These are phyloP conservation scores for Botrytis porri DNA, from an alignment of 2,329 filamentous ascomycete species.

Conservation along the genomic window DNA sequence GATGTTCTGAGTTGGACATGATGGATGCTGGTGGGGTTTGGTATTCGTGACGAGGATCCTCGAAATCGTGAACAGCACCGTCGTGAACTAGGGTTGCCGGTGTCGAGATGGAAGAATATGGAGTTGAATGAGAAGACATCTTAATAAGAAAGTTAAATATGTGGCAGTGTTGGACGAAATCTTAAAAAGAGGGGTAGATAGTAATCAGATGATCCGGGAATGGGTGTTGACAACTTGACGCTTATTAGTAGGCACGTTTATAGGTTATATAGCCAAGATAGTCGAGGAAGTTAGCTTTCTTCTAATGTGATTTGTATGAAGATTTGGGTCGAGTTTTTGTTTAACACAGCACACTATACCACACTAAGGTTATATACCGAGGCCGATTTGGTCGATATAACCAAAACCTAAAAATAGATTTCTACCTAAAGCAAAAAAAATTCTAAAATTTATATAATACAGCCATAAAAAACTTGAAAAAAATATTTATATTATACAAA, in stretches of 20 bases:
- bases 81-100: slow-evolving; percentile 15
- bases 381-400: too few species aligned
- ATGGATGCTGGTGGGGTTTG: slow-evolving; percentile 21
- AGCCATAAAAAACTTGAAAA: too few species aligned
- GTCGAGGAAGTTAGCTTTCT: too few species aligned
- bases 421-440: too few species aligned
- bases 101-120: slow-evolving; percentile 12
- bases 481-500: too few species aligned
- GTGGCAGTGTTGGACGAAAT: background rate
- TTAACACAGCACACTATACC: background rate
- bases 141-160: background rate
- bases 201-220: background rate
- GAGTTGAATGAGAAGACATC: slow-evolving; percentile 12
- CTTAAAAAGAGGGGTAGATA: background rate
- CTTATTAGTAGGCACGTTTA: background rate
- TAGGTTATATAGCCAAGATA: too few species aligned
- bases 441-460: too few species aligned
- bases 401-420: too few species aligned
- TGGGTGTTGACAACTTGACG: background rate
- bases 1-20: slow-evolving; percentile 32
- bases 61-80: slow-evolving; percentile 22
- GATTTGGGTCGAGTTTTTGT: background rate
- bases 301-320: background rate
- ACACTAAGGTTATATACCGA: too few species aligned
- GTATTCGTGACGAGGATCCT: slow-evolving; percentile 27